Evolutionary conservation across 202 grass and related monocot species (phyloP).

Genomic region (Saccharum hybrid): DNA sequence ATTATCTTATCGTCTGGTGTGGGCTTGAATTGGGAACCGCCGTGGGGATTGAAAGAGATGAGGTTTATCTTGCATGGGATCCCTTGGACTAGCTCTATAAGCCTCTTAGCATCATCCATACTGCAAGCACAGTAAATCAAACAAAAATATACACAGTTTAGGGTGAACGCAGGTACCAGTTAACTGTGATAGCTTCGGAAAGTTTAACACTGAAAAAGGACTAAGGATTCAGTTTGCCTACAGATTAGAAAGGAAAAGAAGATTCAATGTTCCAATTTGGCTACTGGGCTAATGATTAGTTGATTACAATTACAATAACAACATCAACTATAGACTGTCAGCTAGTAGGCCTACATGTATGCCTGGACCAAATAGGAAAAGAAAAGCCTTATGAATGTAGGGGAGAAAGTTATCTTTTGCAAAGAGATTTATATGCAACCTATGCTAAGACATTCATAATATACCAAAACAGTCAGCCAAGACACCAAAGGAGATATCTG

Average conservation of each 20-base stretch:
- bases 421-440: background rate
- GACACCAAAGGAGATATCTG: conserved; percentile 12
- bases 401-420: background rate
- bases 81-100: conserved; percentile 64
- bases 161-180: conserved; percentile 7
- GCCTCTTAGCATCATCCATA: conserved; percentile 81
- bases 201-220: background rate
- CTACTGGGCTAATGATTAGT: background rate
- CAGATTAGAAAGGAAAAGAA: background rate
- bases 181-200: conserved; percentile 7
- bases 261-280: background rate
- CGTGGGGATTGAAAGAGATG: conserved; percentile 87
- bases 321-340: background rate
- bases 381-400: background rate
- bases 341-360: conserved; percentile 1
- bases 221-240: background rate
- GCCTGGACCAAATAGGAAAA: conserved; percentile 15
- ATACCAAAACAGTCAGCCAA: background rate
- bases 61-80: conserved; percentile 98
- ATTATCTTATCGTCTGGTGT: conserved; percentile 82
- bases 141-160: conserved; percentile 2
- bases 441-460: conserved; percentile 21
- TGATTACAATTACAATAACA: conserved; percentile 19
- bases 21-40: conserved; percentile 83
- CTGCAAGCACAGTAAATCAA: conserved; percentile 46